These are phyloP conservation scores for Chlamydomonas urium DNA, from an alignment of 139 green algal genomes.

Conservation along the genomic window DNA sequence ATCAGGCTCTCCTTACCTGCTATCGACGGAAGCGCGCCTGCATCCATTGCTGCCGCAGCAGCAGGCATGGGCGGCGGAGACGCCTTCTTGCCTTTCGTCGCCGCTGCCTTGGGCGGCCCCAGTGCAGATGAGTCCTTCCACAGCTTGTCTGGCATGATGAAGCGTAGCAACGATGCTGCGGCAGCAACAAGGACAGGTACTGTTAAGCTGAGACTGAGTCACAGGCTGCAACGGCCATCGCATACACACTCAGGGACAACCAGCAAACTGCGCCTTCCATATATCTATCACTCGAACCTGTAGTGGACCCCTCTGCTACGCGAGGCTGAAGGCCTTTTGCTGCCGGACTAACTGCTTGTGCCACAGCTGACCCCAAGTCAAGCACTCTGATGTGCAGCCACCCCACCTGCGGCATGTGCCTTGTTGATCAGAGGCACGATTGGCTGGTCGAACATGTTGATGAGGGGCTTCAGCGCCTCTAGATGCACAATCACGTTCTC, in stretches of 20 bases:
- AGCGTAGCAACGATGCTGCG: slow-evolving; percentile 43
- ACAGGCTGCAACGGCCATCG: too few relatives aligned
- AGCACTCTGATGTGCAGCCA: too few relatives aligned
- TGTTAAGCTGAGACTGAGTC: too few relatives aligned
- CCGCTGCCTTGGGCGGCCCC: slow-evolving; percentile 6
- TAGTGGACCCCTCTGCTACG: too few relatives aligned
- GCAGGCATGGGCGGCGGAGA: background rate
- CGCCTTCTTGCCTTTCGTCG: background rate
- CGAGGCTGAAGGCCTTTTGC: too few relatives aligned
- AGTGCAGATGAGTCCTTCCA: slow-evolving; percentile 33
- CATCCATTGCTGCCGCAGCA: background rate
- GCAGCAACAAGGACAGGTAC: too few relatives aligned
- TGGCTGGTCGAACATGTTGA: slow-evolving; percentile 27
- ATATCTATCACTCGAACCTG: too few relatives aligned
- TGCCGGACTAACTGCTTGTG: too few relatives aligned
- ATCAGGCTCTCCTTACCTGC: too few relatives aligned
- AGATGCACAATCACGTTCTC: slow-evolving; percentile 25
- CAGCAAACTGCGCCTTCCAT: too few relatives aligned
- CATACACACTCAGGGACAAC: too few relatives aligned
- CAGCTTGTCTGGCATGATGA: slow-evolving; percentile 37
- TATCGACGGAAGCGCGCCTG: slow-evolving; percentile 6
- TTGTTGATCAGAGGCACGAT: slow-evolving; percentile 40
- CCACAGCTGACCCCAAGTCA: too few relatives aligned
- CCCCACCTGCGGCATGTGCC: slow-evolving; percentile 31
- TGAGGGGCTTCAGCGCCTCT: slow-evolving; percentile 24